A percentile compares a stretch with the other conserved stretches of the same genome.
These are phyloP conservation scores for Pyropia yezoensis DNA, from an alignment of 23 red algal genomes.

Conservation along the genomic window DNA sequence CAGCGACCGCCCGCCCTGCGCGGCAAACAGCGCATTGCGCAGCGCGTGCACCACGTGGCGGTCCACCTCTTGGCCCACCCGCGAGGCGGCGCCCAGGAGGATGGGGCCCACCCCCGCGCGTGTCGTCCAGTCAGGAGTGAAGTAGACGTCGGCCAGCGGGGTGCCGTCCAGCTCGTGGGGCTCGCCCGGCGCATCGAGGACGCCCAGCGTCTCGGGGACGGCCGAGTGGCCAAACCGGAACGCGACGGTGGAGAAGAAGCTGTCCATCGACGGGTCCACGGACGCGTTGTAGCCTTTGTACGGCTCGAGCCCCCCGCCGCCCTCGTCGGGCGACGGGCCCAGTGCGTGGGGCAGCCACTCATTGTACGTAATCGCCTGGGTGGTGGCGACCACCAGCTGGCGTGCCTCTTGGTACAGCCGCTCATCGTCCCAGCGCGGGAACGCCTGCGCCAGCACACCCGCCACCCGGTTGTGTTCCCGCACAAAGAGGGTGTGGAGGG, in stretches of 20 bases:
- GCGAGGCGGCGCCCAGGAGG: conserved; percentile 4
- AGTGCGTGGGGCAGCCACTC: conserved; percentile 29
- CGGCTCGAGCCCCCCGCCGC: no score
- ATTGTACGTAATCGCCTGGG: conserved; percentile 31
- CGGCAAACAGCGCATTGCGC: conserved; percentile 33
- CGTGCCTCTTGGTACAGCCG: conserved; percentile 17
- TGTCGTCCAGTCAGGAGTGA: no score
- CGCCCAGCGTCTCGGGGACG: no score
- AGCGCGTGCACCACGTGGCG: conserved; percentile 11
- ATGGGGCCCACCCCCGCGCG: conserved; percentile 1
- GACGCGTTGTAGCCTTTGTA: conserved; percentile 23
- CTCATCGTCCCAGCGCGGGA: neutral
- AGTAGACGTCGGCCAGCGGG: no score
- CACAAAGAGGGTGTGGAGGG: conserved; percentile 32
- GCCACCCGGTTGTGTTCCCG: conserved; percentile 43
- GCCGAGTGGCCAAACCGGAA: conserved; percentile 29
- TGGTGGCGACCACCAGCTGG: conserved; percentile 17
- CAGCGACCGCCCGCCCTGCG: conserved; percentile 6
- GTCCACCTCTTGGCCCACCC: conserved; percentile 40
- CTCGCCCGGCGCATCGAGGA: no score
- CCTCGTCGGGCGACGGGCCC: neutral
- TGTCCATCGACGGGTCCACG: conserved; percentile 25
- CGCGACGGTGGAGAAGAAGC: conserved; percentile 13
- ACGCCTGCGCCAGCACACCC: conserved; percentile 3
- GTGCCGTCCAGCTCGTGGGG: no score